Evolutionary conservation across 2,329 filamentous ascomycete species (phyloP).

Genomic region (Aschersonia sp.): DNA sequence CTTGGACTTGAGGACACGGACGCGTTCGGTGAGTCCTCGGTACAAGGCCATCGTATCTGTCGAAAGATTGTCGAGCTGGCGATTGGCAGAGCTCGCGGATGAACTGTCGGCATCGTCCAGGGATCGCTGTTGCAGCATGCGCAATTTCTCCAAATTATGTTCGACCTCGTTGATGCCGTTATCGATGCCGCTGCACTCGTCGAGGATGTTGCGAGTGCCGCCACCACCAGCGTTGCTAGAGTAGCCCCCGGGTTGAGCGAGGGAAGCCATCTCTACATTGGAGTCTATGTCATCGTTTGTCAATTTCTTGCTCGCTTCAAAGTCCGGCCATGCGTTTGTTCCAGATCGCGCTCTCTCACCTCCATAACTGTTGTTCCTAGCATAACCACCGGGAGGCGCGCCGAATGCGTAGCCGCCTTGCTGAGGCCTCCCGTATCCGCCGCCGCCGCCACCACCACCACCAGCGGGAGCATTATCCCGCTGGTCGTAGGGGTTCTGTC

Average conservation of each 20-base stretch:
- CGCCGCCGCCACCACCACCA: constrained; percentile 10
- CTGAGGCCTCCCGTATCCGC: constrained; percentile 16
- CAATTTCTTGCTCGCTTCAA: background rate
- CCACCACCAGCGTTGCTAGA: constrained; percentile 32
- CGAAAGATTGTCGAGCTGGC: constrained; percentile 58
- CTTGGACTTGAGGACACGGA: constrained; percentile 71
- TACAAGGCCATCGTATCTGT: constrained; percentile 74
- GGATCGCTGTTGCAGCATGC: constrained; percentile 53
- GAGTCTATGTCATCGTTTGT: constrained; percentile 15
- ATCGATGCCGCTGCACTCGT: constrained; percentile 73
- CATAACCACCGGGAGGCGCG: constrained; percentile 7
- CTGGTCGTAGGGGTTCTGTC: constrained; percentile 45
- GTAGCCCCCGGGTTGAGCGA: constrained; percentile 33
- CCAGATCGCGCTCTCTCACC: constrained; percentile 9
- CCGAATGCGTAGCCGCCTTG: constrained; percentile 10
- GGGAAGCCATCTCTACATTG: constrained; percentile 58
- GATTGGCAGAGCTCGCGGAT: constrained; percentile 47
- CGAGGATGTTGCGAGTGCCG: constrained; percentile 59
- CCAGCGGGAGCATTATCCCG: constrained; percentile 24
- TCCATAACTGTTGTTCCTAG: constrained; percentile 13
- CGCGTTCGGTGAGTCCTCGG: constrained; percentile 61
- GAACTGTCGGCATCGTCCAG: constrained; percentile 64
- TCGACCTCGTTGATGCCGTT: constrained; percentile 62
- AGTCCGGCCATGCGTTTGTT: background rate
- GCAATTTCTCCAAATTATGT: constrained; percentile 55